A percentile compares a stretch with the other conserved stretches of the same genome.
Conservation (phyloP, 495 filamentous ascomycete species). For the Penicillium turbatum region DNA sequence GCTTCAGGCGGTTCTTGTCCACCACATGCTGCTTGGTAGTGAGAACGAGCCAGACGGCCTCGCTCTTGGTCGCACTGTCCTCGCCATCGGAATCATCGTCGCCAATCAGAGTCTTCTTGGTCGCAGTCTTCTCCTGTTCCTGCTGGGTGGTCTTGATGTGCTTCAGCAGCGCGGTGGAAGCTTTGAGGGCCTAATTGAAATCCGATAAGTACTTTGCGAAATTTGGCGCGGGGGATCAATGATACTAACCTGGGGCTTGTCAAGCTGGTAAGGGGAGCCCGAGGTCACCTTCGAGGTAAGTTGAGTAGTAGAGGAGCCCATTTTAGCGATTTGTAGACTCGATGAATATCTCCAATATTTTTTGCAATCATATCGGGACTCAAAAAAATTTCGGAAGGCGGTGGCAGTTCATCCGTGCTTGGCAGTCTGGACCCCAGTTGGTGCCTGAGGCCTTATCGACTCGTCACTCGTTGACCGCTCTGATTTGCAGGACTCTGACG, state of each 20-base stretch:
- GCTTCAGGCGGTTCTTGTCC: slow-evolving; percentile 74
- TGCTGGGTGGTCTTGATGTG: slow-evolving; percentile 69
- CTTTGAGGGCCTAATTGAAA: slow-evolving; percentile 60
- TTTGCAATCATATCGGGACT: slow-evolving; percentile 30
- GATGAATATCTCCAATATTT: slow-evolving; percentile 26
- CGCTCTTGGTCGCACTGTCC: slow-evolving; percentile 45
- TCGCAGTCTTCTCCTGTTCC: slow-evolving; percentile 49
- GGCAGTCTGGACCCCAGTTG: slow-evolving; percentile 24
- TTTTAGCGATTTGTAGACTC: slow-evolving; percentile 33
- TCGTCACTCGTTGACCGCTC: too few species aligned
- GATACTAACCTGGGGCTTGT: slow-evolving; percentile 53
- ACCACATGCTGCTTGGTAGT: slow-evolving; percentile 87
- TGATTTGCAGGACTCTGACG: too few species aligned
- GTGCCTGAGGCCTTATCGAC: slow-evolving; percentile 32
- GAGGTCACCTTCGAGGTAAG: slow-evolving; percentile 50
- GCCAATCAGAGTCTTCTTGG: slow-evolving; percentile 71
- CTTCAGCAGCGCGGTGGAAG: slow-evolving; percentile 72
- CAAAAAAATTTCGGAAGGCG: slow-evolving; percentile 45
- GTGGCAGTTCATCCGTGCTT: slow-evolving; percentile 37
- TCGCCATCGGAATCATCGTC: slow-evolving; percentile 49
- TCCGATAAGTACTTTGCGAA: slow-evolving; percentile 19
- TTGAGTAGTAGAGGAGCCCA: slow-evolving; percentile 42
- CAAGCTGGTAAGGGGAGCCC: slow-evolving; percentile 62
- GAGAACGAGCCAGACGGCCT: slow-evolving; percentile 77
- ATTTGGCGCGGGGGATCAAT: not conserved